These are phyloP conservation scores for Plenodomus lindquistii DNA, from an alignment of 2,329 filamentous ascomycete genomes.

Conservation along the genomic window DNA sequence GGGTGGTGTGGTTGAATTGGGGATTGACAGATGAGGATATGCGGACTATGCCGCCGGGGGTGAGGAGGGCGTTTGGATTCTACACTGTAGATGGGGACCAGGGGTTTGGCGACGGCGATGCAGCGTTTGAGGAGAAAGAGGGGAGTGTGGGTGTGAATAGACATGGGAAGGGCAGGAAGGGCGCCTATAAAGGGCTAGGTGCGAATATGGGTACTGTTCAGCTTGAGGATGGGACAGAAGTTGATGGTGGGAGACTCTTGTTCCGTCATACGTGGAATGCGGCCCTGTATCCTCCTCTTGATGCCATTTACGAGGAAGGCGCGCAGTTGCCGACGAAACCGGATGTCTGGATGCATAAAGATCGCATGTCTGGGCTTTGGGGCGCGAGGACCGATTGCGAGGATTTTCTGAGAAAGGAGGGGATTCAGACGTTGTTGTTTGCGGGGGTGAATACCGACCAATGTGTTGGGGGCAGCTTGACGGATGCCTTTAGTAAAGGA, in stretches of 20 bases:
- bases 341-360: slow-evolving; percentile 45
- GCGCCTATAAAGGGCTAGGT: slow-evolving; percentile 40
- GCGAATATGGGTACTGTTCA: slow-evolving; percentile 24
- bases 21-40: slow-evolving; percentile 45
- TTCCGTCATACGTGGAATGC: slow-evolving; percentile 49
- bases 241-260: slow-evolving; percentile 42
- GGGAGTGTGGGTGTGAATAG: slow-evolving; percentile 36
- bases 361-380: slow-evolving; percentile 49
- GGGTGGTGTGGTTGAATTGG: slow-evolving; percentile 50
- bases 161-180: slow-evolving; percentile 24
- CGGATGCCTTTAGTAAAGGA: slow-evolving; percentile 49
- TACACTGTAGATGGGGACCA: slow-evolving; percentile 23
- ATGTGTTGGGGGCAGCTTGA: slow-evolving; percentile 48
- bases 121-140: slow-evolving; percentile 10
- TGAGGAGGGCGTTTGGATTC: slow-evolving; percentile 46
- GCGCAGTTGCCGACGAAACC: slow-evolving; percentile 10
- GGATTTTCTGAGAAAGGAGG: slow-evolving; percentile 44
- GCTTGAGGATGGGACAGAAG: slow-evolving; percentile 22
- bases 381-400: slow-evolving; percentile 39
- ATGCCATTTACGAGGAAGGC: slow-evolving; percentile 33
- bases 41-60: slow-evolving; percentile 42
- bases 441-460: slow-evolving; percentile 51
- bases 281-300: slow-evolving; percentile 45
- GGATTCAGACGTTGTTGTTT: slow-evolving; percentile 47
- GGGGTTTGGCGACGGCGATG: slow-evolving; percentile 2